phyloP scores from a whole-genome alignment of 164 flowering plant species.

The Kalanchoe fedtschenkoi region DNA sequence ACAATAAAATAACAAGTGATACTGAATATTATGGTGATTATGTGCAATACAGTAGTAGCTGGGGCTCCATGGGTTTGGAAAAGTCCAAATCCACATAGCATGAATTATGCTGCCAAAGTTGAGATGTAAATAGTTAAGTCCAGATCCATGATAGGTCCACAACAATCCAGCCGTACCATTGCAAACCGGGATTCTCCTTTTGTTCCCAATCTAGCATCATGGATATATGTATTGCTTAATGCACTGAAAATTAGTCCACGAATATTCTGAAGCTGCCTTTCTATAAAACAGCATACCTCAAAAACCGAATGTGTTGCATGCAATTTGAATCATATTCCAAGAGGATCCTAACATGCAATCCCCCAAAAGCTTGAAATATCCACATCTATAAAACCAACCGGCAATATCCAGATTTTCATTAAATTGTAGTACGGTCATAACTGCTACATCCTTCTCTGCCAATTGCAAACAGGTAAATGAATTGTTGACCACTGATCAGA shows the following conservation, averaged over 20 bases:
- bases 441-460: too few relatives aligned
- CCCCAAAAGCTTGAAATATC: too few relatives aligned
- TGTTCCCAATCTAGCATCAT: conserved; percentile 63
- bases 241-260: conserved; percentile 28
- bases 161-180: conserved; percentile 45
- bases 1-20: conserved; percentile 6
- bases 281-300: conserved; percentile 53
- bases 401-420: too few relatives aligned
- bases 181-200: conserved; percentile 42
- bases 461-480: too few relatives aligned
- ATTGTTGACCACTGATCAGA: too few relatives aligned
- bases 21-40: not conserved
- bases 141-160: conserved; percentile 35
- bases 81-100: conserved; percentile 22
- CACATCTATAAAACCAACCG: too few relatives aligned
- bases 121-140: conserved; percentile 14
- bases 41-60: not conserved
- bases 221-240: conserved; percentile 43
- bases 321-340: conserved; percentile 46
- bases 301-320: conserved; percentile 42
- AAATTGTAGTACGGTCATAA: too few relatives aligned
- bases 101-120: conserved; percentile 13
- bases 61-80: conserved; percentile 20
- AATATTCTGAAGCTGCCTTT: conserved; percentile 37
- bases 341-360: conserved; percentile 68